These are phyloP conservation scores for Acidiella bohemica DNA, from an alignment of 495 filamentous ascomycete genomes.

Conservation along the genomic window DNA sequence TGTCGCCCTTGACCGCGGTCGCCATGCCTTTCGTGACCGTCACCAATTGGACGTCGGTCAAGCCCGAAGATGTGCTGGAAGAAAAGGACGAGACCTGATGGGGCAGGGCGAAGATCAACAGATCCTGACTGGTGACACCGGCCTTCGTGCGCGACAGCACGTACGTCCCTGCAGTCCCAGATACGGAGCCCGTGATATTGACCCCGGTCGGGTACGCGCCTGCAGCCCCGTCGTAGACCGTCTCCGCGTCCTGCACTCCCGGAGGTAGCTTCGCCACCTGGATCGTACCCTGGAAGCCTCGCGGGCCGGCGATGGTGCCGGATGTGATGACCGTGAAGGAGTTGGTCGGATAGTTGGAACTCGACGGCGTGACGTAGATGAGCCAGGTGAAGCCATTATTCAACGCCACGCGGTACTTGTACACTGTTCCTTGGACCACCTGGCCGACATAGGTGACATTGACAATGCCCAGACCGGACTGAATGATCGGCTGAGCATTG, in stretches of 20 bases:
- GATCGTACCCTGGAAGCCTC: slow-evolving; percentile 52
- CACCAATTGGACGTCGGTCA: slow-evolving; percentile 49
- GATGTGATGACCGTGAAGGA: slow-evolving; percentile 36
- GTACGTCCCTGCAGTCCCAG: slow-evolving; percentile 53
- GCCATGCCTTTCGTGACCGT: slow-evolving; percentile 81
- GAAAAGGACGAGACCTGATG: slow-evolving; percentile 75
- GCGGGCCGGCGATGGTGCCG: slow-evolving; percentile 36
- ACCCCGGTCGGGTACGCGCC: slow-evolving; percentile 58
- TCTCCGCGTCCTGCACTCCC: slow-evolving; percentile 42
- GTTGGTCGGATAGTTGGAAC: slow-evolving; percentile 30
- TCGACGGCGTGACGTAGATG: slow-evolving; percentile 54
- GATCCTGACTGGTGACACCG: slow-evolving; percentile 39
- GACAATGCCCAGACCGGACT: slow-evolving; percentile 60
- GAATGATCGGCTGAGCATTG: slow-evolving; percentile 52
- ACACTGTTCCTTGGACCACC: slow-evolving; percentile 47
- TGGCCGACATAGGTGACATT: slow-evolving; percentile 46
- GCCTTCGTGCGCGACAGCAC: slow-evolving; percentile 53
- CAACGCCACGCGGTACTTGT: slow-evolving; percentile 61
- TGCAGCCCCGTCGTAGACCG: slow-evolving; percentile 56
- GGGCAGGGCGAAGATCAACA: slow-evolving; percentile 81
- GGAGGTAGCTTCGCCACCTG: slow-evolving; percentile 67
- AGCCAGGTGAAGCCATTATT: slow-evolving; percentile 68
- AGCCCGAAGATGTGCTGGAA: slow-evolving; percentile 36
- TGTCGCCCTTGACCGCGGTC: slow-evolving; percentile 56
- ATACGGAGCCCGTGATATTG: slow-evolving; percentile 47